These are phyloP conservation scores for Tulasnella sp. DNA, from an alignment of 768 basidiomycete genomes.

Conservation along the genomic window DNA sequence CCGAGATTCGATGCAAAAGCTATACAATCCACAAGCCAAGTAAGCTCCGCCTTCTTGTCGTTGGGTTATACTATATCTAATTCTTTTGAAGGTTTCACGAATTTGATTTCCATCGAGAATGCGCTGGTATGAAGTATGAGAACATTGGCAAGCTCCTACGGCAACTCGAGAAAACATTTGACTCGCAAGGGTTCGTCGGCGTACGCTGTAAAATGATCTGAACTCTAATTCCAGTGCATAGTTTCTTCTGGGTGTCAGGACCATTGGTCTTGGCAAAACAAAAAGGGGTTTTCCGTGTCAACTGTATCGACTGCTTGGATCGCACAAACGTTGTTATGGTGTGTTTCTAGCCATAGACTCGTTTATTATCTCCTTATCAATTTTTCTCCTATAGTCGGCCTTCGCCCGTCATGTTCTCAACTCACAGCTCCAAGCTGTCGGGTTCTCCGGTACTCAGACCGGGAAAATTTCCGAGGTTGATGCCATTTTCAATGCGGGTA, in stretches of 20 bases:
- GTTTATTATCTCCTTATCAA: constrained; percentile 10
- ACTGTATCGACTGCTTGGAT: constrained; percentile 93
- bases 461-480: constrained; percentile 48
- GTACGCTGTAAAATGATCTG: constrained; percentile 1
- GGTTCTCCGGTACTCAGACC: constrained; percentile 44
- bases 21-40: constrained; percentile 45
- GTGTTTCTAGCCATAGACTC: constrained; percentile 19
- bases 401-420: constrained; percentile 76
- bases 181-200: constrained; percentile 55
- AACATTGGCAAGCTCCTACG: constrained; percentile 70
- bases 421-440: constrained; percentile 59
- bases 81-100: constrained; percentile 22
- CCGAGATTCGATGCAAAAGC: constrained; percentile 47
- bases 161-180: constrained; percentile 59
- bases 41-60: constrained; percentile 26
- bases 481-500: constrained; percentile 66
- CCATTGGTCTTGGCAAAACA: constrained; percentile 61
- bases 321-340: constrained; percentile 91
- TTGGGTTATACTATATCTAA: background rate
- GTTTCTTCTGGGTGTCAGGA: constrained; percentile 74
- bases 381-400: constrained; percentile 50
- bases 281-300: constrained; percentile 75
- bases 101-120: constrained; percentile 91
- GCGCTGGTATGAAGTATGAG: constrained; percentile 95
- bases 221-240: constrained; percentile 22